A percentile compares a stretch with the other conserved stretches of the same genome.
phyloP scores from a whole-genome alignment of 768 basidiomycete species.

The Macrolepiota fuliginosa region DNA sequence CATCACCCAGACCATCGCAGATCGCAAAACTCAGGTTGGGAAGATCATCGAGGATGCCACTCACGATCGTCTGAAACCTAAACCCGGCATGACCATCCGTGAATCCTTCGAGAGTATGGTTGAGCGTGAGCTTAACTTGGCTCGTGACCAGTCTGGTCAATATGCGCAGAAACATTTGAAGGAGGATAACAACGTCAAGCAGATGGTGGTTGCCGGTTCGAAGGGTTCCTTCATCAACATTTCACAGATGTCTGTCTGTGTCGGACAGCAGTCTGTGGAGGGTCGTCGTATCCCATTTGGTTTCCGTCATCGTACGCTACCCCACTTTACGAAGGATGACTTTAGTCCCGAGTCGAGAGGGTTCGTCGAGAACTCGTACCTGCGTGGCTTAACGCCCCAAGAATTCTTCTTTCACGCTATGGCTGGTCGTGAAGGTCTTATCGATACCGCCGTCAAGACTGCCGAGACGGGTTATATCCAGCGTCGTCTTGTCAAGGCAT shows the following conservation, averaged over 20 bases:
- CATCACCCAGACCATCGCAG: constrained; percentile 80
- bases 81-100: constrained; percentile 98
- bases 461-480: constrained; percentile 99
- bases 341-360: constrained; percentile 97
- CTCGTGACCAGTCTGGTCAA: constrained; percentile 94
- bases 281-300: constrained; percentile 98
- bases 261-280: constrained; percentile 97
- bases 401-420: constrained; percentile 99
- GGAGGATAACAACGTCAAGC: constrained; percentile 99
- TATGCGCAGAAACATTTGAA: constrained; percentile 97
- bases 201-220: constrained; percentile 99
- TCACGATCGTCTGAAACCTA: constrained; percentile 82
- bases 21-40: constrained; percentile 78
- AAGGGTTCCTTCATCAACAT: constrained; percentile 99
- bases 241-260: constrained; percentile 99
- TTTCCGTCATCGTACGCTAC: constrained; percentile 93
- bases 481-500: constrained; percentile 94
- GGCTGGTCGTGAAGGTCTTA: constrained; percentile 98
- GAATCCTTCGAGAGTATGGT: constrained; percentile 96
- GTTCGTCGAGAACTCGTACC: constrained; percentile 98
- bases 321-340: constrained; percentile 98
- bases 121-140: constrained; percentile 87
- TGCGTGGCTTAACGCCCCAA: constrained; percentile 93
- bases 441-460: constrained; percentile 99
- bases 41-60: constrained; percentile 80